phyloP scores from a whole-genome alignment of 2,329 filamentous ascomycete species.

The Calycina herbarum region DNA sequence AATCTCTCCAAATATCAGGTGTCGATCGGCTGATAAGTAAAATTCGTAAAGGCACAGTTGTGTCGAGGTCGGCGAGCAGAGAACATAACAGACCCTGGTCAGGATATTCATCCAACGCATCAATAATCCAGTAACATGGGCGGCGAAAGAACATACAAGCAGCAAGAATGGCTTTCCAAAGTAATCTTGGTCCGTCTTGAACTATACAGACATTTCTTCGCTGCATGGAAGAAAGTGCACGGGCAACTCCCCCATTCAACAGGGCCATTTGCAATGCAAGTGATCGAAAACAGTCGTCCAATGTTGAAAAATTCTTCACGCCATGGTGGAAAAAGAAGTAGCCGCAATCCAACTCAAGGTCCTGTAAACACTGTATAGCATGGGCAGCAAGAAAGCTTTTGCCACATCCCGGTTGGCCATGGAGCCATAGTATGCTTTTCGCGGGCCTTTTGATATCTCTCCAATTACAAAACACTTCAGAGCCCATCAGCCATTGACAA shows the following conservation, averaged over 20 bases:
- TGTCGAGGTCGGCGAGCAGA: not conserved
- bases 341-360: not conserved
- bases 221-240: slow-evolving; percentile 9
- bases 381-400: slow-evolving; percentile 36
- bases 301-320: slow-evolving; percentile 31
- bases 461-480: slow-evolving; percentile 1
- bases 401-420: slow-evolving; percentile 35
- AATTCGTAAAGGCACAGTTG: not conserved
- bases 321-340: slow-evolving; percentile 36
- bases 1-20: not conserved
- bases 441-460: not conserved
- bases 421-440: slow-evolving; percentile 34
- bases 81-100: not conserved
- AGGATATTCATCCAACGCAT: slow-evolving; percentile 7
- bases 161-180: not conserved
- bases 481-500: not conserved
- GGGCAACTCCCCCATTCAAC: not conserved
- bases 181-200: not conserved
- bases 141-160: not conserved
- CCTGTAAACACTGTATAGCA: slow-evolving; percentile 26
- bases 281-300: slow-evolving; percentile 29
- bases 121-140: slow-evolving; percentile 4
- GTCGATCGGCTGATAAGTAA: slow-evolving; percentile 1
- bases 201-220: not conserved
- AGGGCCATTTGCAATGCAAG: slow-evolving; percentile 36